Percentiles rank a stretch among this genome's conserved stretches.
Conservation (phyloP, 768 basidiomycete genomes). For the Epithele typhae region DNA sequence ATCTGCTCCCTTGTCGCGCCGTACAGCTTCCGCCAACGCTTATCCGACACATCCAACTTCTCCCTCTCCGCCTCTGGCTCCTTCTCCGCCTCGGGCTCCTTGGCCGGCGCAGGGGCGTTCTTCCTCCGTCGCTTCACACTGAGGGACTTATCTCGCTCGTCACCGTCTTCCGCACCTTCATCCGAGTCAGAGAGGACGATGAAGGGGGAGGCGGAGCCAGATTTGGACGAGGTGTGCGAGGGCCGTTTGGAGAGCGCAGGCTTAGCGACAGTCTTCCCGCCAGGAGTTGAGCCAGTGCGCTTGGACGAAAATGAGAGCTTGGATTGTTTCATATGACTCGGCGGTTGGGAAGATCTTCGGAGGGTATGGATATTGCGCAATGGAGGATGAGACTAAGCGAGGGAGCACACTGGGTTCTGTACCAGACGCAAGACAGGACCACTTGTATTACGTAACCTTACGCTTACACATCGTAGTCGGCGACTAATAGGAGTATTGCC, state of each 20-base stretch:
- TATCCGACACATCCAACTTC: slow-evolving; percentile 6
- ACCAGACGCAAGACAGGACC: too few relatives aligned
- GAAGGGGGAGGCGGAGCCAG: slow-evolving; percentile 1
- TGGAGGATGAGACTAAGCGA: too few relatives aligned
- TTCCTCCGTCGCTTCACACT: too few relatives aligned
- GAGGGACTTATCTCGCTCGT: too few relatives aligned
- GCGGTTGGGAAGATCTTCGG: too few relatives aligned
- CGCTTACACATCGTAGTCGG: too few relatives aligned
- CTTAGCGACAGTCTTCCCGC: neutral
- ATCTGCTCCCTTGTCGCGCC: slow-evolving; percentile 46
- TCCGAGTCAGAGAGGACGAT: slow-evolving; percentile 10
- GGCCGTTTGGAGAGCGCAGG: neutral
- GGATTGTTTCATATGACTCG: slow-evolving; percentile 12
- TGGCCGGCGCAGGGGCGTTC: too few relatives aligned
- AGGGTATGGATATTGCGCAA: too few relatives aligned
- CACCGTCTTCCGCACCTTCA: neutral
- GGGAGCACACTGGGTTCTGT: too few relatives aligned
- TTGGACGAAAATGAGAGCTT: slow-evolving; percentile 12
- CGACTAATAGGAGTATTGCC: too few relatives aligned
- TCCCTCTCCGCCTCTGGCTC: slow-evolving; percentile 5
- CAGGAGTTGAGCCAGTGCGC: slow-evolving; percentile 1
- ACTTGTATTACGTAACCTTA: too few relatives aligned
- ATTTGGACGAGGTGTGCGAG: slow-evolving; percentile 4
- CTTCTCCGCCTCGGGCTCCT: neutral
- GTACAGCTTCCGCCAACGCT: slow-evolving; percentile 45